These are phyloP conservation scores for Cantharellus anzutake DNA, from an alignment of 768 basidiomycete species.

Conservation along the genomic window DNA sequence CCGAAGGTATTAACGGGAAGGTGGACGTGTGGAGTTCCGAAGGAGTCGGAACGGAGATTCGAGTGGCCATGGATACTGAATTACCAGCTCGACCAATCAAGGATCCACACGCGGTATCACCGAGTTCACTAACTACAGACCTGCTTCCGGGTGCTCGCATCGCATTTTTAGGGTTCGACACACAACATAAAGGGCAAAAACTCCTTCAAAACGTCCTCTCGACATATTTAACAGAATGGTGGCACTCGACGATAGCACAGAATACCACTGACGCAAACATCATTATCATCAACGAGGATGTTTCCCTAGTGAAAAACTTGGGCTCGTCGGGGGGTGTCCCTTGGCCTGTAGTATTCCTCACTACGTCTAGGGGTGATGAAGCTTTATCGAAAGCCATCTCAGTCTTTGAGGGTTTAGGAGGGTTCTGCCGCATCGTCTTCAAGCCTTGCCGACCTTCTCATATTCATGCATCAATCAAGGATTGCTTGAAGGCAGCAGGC, in stretches of 20 bases:
- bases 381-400: conserved; percentile 39
- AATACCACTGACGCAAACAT: conserved; percentile 40
- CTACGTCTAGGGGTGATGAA: conserved; percentile 48
- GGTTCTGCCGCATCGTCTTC: conserved; percentile 74
- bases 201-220: conserved; percentile 42
- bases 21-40: conserved; percentile 91
- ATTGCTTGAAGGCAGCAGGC: not conserved
- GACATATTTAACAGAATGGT: conserved; percentile 55
- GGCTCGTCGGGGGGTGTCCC: conserved; percentile 35
- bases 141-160: conserved; percentile 15
- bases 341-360: conserved; percentile 59
- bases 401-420: conserved; percentile 63
- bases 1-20: conserved; percentile 71
- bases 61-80: conserved; percentile 65
- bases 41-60: conserved; percentile 79
- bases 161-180: conserved; percentile 55
- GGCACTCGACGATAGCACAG: conserved; percentile 39
- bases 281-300: conserved; percentile 65
- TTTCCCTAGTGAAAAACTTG: conserved; percentile 34
- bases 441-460: conserved; percentile 70
- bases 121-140: conserved; percentile 22
- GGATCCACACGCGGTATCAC: conserved; percentile 10
- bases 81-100: conserved; percentile 16
- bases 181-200: conserved; percentile 40
- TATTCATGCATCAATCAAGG: not conserved